Evolutionary conservation across 768 basidiomycete genomes (phyloP), one percentile per base, ranked within the genome.

Genomic region (Lactarius hatsudake): DNA sequence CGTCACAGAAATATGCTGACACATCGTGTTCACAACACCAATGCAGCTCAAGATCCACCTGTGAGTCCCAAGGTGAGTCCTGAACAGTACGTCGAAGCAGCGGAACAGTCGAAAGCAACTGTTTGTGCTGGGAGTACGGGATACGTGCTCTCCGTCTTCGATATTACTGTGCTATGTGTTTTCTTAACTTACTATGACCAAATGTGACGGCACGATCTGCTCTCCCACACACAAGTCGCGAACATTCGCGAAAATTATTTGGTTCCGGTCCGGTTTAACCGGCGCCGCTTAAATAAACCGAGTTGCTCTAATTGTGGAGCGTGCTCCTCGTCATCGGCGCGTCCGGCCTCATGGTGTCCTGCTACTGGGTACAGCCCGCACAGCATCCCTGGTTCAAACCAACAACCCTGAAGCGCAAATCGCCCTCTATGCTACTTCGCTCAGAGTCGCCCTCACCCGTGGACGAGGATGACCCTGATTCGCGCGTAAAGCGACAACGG

Each of bases 341-440:
- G 6, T 30, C 12, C 58, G 26, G 43, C 26, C 45, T 13, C 59
- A 79, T 79, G 78, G 75, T 78, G 26, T 76, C 78, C 26, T 68
- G 59, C 38, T 28, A 62, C 65, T 81, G 79, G 79, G 62, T 73
- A 15, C 74, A 75, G 40, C 68, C 75, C n/a, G 56, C 75, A 43
- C 74, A 74, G 20, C 82, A 84, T 69, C 82, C 82, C 59, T 83
- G 82, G 83, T 79, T 80, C 67, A 72, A 72, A 51, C 75, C 76
- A 64, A 73, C 78, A 0, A 73, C 77, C 48, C 73, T 72, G 72
- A 84, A 83, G 69, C 83, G 83, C 66, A 81, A 78, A 68, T 67
- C 65, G 15, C 65, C 72, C 10, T 17, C 55, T 23, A 67, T 67
- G 61, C 28, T 43, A 7, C 23, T 58, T 59, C 62, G 51, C 36